These are phyloP conservation scores for Scutellaria galericulata DNA, from an alignment of 257 asterid genomes.

Conservation along the genomic window DNA sequence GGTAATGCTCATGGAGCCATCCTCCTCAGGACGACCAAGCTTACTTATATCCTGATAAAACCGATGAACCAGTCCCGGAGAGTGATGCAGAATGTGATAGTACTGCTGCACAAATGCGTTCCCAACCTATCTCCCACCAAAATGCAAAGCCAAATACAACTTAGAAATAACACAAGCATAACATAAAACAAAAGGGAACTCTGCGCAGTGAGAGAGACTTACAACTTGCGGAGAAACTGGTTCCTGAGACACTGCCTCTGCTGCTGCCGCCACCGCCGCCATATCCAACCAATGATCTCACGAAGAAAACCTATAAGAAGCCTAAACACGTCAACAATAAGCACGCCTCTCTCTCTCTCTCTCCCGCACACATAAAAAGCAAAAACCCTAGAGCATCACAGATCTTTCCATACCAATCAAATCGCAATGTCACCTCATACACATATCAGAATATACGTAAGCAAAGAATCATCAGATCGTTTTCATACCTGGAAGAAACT, in stretches of 20 bases:
- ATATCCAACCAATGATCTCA: conserved; percentile 46
- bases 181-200: not conserved
- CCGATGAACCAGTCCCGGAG: conserved; percentile 74
- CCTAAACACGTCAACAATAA: conserved; percentile 35
- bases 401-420: conserved; percentile 27
- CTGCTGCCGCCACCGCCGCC: conserved; percentile 66
- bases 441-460: not conserved
- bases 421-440: not conserved
- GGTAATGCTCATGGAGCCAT: conserved; percentile 83
- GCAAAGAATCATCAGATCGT: conserved; percentile 33
- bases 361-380: not conserved
- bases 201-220: conserved; percentile 28
- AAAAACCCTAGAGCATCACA: conserved; percentile 21
- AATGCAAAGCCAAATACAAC: not conserved
- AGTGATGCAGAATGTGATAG: conserved; percentile 78
- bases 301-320: conserved; percentile 41
- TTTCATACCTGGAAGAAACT: conserved; percentile 53
- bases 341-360: not conserved
- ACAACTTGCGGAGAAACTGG: conserved; percentile 75
- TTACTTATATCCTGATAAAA: conserved; percentile 90
- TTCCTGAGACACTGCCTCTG: conserved; percentile 49
- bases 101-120: conserved; percentile 95
- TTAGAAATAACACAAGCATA: not conserved
- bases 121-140: conserved; percentile 62
- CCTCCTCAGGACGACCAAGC: conserved; percentile 88